These are phyloP conservation scores for Clonostachys rosea DNA, from an alignment of 2,329 filamentous ascomycete species.

Conservation along the genomic window DNA sequence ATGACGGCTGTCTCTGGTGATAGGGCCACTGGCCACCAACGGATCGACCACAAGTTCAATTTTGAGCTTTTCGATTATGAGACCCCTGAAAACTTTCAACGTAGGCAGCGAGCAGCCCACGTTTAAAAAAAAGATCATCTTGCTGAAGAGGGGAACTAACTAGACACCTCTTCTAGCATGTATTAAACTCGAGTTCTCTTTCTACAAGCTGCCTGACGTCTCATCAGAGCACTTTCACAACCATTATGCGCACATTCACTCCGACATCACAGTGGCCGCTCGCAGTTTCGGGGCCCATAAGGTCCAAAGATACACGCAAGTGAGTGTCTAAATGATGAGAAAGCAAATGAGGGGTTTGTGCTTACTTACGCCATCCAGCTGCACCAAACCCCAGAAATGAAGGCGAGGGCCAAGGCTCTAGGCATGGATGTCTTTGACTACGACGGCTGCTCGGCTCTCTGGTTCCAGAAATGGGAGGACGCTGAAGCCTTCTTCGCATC, in stretches of 20 bases:
- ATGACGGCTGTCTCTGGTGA: background rate
- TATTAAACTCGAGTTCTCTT: slow-evolving; percentile 9
- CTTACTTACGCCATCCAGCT: slow-evolving; percentile 3
- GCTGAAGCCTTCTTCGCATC: slow-evolving; percentile 8
- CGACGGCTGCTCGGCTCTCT: slow-evolving; percentile 11
- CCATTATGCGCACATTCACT: slow-evolving; percentile 9
- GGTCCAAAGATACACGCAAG: slow-evolving; percentile 9
- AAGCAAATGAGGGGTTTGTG: background rate
- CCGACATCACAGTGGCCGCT: slow-evolving; percentile 9
- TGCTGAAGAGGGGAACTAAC: background rate
- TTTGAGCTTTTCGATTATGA: slow-evolving; percentile 8
- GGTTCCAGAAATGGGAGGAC: slow-evolving; percentile 8
- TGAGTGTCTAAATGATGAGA: background rate
- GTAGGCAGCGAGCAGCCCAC: slow-evolving; percentile 1
- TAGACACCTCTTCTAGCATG: slow-evolving; percentile 1
- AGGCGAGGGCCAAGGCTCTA: slow-evolving; percentile 3
- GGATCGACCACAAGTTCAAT: slow-evolving; percentile 8
- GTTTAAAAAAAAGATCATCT: too few species aligned
- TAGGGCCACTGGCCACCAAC: slow-evolving; percentile 3
- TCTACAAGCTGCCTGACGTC: slow-evolving; percentile 7
- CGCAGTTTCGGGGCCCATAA: slow-evolving; percentile 7
- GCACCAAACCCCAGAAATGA: slow-evolving; percentile 9
- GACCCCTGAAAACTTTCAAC: slow-evolving; percentile 7
- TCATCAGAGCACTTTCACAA: slow-evolving; percentile 10
- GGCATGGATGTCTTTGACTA: slow-evolving; percentile 8